phyloP scores from a whole-genome alignment of 2,329 filamentous ascomycete genomes.

The Ophiocordyceps camponoti-rufipedis region DNA sequence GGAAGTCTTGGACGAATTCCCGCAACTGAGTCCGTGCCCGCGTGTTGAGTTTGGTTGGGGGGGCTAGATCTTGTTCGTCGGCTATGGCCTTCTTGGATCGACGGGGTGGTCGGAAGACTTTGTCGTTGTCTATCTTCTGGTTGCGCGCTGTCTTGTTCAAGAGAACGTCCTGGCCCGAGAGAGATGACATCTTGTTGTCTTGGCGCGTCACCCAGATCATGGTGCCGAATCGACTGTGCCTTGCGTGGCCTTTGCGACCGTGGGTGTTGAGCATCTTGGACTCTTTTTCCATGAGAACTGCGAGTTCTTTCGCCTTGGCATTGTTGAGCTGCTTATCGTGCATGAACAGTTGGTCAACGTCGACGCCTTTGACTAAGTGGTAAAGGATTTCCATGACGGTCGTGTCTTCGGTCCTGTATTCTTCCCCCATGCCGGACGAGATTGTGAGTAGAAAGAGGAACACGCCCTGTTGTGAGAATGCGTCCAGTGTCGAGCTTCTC shows the following conservation, averaged over 20 bases:
- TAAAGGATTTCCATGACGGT: conserved; percentile 85
- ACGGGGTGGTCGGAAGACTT: conserved; percentile 74
- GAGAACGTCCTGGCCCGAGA: conserved; percentile 78
- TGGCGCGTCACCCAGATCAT: conserved; percentile 94
- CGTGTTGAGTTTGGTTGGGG: conserved; percentile 48
- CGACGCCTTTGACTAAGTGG: conserved; percentile 78
- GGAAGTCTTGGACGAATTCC: conserved; percentile 76
- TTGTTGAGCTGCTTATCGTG: conserved; percentile 52
- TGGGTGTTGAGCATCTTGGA: conserved; percentile 64
- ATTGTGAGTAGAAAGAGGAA: conserved; percentile 72
- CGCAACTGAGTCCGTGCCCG: conserved; percentile 62
- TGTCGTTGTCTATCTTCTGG: conserved; percentile 76
- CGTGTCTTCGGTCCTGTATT: conserved; percentile 78
- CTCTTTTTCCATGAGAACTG: conserved; percentile 62
- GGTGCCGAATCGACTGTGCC: conserved; percentile 88
- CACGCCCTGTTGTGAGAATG: conserved; percentile 80
- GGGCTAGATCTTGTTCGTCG: conserved; percentile 59
- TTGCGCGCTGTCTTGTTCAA: conserved; percentile 54
- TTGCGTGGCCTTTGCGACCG: conserved; percentile 59
- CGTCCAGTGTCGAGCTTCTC: conserved; percentile 70
- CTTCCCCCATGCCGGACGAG: conserved; percentile 82
- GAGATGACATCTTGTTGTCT: conserved; percentile 64
- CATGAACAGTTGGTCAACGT: conserved; percentile 72
- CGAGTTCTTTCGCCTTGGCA: conserved; percentile 55
- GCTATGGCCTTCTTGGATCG: conserved; percentile 41